phyloP scores from a whole-genome alignment of 441 rosid species.

The Adansonia rubrostipa region DNA sequence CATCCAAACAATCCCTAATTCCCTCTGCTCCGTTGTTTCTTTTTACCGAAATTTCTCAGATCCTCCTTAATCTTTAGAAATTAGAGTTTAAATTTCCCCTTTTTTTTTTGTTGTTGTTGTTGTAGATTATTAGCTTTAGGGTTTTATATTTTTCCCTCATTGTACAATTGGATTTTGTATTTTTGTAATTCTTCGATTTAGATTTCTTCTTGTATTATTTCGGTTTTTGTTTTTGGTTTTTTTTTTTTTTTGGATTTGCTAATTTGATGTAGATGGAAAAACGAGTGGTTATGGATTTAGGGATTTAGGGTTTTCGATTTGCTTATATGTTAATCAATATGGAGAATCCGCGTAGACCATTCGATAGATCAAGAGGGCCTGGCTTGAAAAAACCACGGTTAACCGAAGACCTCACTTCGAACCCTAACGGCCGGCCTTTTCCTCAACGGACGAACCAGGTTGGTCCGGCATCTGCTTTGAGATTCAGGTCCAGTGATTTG shows the following conservation, averaged over 20 bases:
- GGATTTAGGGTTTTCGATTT: slow-evolving; percentile 34
- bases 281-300: slow-evolving; percentile 22
- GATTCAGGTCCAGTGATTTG: slow-evolving; percentile 51
- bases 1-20: slow-evolving; percentile 15
- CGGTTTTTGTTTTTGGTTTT: neutral
- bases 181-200: neutral
- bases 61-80: neutral
- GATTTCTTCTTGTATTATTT: slow-evolving; percentile 13
- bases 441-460: slow-evolving; percentile 38
- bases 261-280: slow-evolving; percentile 27
- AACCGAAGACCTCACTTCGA: slow-evolving; percentile 43
- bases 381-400: slow-evolving; percentile 69
- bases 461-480: slow-evolving; percentile 34
- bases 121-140: slow-evolving; percentile 21
- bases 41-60: neutral
- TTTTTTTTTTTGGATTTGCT: neutral
- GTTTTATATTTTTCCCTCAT: slow-evolving; percentile 11
- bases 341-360: slow-evolving; percentile 80
- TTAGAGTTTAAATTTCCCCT: neutral
- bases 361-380: slow-evolving; percentile 84
- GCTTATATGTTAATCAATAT: slow-evolving; percentile 45
- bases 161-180: neutral
- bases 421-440: slow-evolving; percentile 45
- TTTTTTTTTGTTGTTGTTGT: neutral
- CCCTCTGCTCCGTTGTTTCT: neutral